Evolutionary conservation across 441 rosid genomes (phyloP).

Genomic region (California macrophylla): DNA sequence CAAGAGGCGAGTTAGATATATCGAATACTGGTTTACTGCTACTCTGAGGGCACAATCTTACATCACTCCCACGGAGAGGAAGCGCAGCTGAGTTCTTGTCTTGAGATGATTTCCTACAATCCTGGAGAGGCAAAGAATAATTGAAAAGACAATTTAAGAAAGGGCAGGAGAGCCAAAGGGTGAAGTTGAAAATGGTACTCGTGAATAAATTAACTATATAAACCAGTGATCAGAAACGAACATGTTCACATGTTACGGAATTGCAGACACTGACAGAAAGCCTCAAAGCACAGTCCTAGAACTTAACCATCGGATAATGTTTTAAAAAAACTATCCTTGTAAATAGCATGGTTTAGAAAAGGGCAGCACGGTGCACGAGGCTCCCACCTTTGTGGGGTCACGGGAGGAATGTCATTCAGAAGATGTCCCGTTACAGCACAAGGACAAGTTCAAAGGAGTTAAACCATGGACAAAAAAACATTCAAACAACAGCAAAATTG

Average conservation of each 20-base stretch:
- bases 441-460: background rate
- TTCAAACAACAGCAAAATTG: background rate
- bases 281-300: background rate
- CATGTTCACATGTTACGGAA: background rate
- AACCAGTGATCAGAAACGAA: conserved; percentile 7
- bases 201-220: conserved; percentile 1
- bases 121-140: conserved; percentile 40
- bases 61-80: conserved; percentile 36
- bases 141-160: background rate
- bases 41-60: conserved; percentile 41
- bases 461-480: background rate
- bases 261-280: background rate
- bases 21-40: conserved; percentile 37
- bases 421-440: background rate
- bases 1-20: conserved; percentile 54
- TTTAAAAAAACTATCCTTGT: background rate
- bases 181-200: background rate
- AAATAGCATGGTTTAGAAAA: background rate
- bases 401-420: background rate
- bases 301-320: background rate
- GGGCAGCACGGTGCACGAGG: background rate
- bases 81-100: conserved; percentile 28
- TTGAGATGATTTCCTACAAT: conserved; percentile 36
- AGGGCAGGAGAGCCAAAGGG: conserved; percentile 1
- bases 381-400: background rate